Conservation (phyloP, 83 land plant species). For the Picea abies region DNA sequence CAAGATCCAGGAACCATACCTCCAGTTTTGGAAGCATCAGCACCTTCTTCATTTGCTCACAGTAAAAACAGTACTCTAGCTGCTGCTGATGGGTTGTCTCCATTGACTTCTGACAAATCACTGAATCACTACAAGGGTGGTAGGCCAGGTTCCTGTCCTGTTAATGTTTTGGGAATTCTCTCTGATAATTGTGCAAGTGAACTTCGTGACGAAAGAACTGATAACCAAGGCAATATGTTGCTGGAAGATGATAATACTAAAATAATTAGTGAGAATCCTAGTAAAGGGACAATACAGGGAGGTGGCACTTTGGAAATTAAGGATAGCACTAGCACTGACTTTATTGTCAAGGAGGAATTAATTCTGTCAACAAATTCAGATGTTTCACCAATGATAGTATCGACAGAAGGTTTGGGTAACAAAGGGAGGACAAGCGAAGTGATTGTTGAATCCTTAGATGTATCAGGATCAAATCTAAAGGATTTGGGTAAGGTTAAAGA, state of each 20-base stretch:
- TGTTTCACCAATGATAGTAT: neutral
- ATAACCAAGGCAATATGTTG: slow-evolving; percentile 4
- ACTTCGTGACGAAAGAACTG: neutral
- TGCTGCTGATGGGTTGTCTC: slow-evolving; percentile 8
- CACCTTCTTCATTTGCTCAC: slow-evolving; percentile 7
- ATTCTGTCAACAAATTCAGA: slow-evolving; percentile 11
- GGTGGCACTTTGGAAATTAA: neutral
- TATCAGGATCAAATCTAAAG: slow-evolving; percentile 8
- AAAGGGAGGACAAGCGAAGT: slow-evolving; percentile 10
- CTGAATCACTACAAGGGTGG: neutral
- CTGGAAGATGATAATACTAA: neutral
- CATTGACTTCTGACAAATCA: slow-evolving; percentile 13
- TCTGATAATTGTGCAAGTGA: neutral
- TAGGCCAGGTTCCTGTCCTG: neutral
- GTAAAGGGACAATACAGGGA: neutral
- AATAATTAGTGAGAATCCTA: neutral
- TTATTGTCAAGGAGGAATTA: neutral
- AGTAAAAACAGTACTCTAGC: neutral
- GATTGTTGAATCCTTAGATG: slow-evolving; percentile 8
- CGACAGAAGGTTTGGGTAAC: neutral
- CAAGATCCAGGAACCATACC: slow-evolving; percentile 18
- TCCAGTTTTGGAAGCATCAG: slow-evolving; percentile 4
- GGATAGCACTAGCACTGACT: neutral
- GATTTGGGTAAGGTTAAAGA: slow-evolving; percentile 12
- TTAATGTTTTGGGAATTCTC: neutral